Evolutionary conservation across 169 alveolate genomes (phyloP).

Genomic region (Cryptosporidium canis): DNA sequence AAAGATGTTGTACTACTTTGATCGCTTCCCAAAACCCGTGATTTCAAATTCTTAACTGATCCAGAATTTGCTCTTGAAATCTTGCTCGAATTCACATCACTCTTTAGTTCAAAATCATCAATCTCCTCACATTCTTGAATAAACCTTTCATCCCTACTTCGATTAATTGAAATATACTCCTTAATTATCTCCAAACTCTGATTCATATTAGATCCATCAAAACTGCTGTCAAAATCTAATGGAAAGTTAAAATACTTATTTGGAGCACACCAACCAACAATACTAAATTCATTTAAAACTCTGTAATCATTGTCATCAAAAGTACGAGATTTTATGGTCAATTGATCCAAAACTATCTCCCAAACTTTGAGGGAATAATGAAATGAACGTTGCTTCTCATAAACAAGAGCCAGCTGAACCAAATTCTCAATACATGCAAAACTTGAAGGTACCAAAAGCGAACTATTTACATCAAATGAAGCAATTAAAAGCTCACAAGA

Average conservation of each 20-base stretch:
- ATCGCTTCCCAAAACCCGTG: background rate
- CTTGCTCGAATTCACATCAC: background rate
- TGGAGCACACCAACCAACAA: conserved; percentile 57
- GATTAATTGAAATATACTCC: conserved; percentile 8
- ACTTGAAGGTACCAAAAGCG: conserved; percentile 17
- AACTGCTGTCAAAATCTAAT: background rate
- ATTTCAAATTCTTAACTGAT: background rate
- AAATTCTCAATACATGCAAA: conserved; percentile 42
- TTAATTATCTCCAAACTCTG: background rate
- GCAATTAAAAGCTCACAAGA: conserved; percentile 53
- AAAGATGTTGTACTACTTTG: background rate
- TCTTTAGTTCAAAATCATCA: background rate
- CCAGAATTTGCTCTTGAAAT: background rate
- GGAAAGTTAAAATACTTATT: conserved; percentile 47
- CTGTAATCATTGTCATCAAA: conserved; percentile 59
- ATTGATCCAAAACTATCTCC: conserved; percentile 40
- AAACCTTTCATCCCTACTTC: background rate
- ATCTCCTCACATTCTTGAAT: background rate
- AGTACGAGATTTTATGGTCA: conserved; percentile 23
- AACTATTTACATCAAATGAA: conserved; percentile 53
- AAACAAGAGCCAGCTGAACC: conserved; percentile 46
- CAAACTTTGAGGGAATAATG: conserved; percentile 27
- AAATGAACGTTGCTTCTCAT: conserved; percentile 19
- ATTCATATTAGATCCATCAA: background rate
- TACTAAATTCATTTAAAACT: conserved; percentile 48